A percentile compares a stretch with the other conserved stretches of the same genome.
phyloP scores from a whole-genome alignment of 352 stramenopile species.

The Phytopythium kandeliae region DNA sequence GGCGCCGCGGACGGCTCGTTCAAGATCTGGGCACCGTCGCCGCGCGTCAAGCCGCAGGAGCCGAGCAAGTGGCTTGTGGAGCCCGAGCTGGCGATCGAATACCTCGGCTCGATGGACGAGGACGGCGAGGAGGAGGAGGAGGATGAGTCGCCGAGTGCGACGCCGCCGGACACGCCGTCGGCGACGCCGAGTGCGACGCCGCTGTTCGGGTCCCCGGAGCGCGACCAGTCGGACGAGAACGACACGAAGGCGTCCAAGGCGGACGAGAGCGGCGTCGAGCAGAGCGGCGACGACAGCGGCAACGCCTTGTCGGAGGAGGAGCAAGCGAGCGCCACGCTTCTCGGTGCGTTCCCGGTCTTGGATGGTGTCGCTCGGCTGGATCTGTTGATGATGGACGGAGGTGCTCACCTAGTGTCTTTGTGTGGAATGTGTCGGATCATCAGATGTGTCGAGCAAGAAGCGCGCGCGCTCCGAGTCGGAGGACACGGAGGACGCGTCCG shows the following conservation, averaged over 20 bases:
- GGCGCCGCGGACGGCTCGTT: conserved; percentile 11
- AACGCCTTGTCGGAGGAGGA: conserved; percentile 37
- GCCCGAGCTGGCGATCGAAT: conserved; percentile 69
- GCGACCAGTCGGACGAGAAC: conserved; percentile 32
- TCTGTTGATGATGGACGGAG: conserved; percentile 44
- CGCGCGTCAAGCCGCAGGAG: conserved; percentile 62
- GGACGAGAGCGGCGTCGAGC: conserved; percentile 16
- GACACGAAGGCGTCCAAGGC: conserved; percentile 28
- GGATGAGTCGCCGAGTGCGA: conserved; percentile 61
- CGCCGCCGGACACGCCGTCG: conserved; percentile 52
- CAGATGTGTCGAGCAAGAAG: conserved; percentile 17
- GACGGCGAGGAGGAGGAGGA: conserved; percentile 69
- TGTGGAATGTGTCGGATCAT: neutral
- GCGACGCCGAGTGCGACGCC: conserved; percentile 44
- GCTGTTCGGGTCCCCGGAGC: conserved; percentile 57
- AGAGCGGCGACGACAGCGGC: conserved; percentile 41
- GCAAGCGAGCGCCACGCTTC: conserved; percentile 14
- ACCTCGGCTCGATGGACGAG: conserved; percentile 78
- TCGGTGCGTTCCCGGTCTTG: neutral
- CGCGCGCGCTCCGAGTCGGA: conserved; percentile 22
- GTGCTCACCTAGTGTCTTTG: conserved; percentile 17
- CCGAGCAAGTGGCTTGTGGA: conserved; percentile 82
- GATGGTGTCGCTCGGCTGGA: conserved; percentile 24
- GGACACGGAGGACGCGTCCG: conserved; percentile 11
- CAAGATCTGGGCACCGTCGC: conserved; percentile 84